These are phyloP conservation scores for Hymenoscyphus infarciens DNA, from an alignment of 2,329 filamentous ascomycete species.

Conservation along the genomic window DNA sequence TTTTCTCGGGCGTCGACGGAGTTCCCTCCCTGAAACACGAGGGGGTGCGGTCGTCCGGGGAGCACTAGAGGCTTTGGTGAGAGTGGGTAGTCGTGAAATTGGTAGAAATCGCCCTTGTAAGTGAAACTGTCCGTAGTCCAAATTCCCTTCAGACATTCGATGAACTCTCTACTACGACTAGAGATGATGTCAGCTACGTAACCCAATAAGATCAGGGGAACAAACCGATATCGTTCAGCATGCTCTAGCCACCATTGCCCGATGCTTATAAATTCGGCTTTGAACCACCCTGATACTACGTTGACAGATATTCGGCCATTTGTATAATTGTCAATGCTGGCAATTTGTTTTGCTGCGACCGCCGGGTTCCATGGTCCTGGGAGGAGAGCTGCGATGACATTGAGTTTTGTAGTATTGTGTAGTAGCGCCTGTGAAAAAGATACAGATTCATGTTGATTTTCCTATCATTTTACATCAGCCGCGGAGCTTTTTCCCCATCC, in stretches of 20 bases:
- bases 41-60: constrained; percentile 45
- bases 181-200: not conserved
- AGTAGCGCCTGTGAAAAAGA: constrained; percentile 50
- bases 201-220: not conserved
- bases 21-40: constrained; percentile 53
- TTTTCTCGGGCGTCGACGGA: constrained; percentile 48
- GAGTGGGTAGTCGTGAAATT: constrained; percentile 48
- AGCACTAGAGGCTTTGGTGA: constrained; percentile 46
- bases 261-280: constrained; percentile 48
- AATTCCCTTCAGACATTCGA: constrained; percentile 48
- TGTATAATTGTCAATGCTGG: constrained; percentile 49
- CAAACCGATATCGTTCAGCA: constrained; percentile 45
- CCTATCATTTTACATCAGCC: constrained; percentile 14
- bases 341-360: constrained; percentile 50
- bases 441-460: constrained; percentile 48
- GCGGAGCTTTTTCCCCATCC: not conserved
- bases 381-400: constrained; percentile 49
- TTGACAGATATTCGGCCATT: constrained; percentile 51
- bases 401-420: constrained; percentile 45
- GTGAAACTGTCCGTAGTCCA: constrained; percentile 49
- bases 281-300: constrained; percentile 52
- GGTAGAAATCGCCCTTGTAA: constrained; percentile 50
- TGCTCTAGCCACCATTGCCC: constrained; percentile 55
- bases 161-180: constrained; percentile 46
- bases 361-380: constrained; percentile 50